Evolutionary conservation across 129 eudicot genomes (phyloP).

Genomic region (Pittosporum tobira): DNA sequence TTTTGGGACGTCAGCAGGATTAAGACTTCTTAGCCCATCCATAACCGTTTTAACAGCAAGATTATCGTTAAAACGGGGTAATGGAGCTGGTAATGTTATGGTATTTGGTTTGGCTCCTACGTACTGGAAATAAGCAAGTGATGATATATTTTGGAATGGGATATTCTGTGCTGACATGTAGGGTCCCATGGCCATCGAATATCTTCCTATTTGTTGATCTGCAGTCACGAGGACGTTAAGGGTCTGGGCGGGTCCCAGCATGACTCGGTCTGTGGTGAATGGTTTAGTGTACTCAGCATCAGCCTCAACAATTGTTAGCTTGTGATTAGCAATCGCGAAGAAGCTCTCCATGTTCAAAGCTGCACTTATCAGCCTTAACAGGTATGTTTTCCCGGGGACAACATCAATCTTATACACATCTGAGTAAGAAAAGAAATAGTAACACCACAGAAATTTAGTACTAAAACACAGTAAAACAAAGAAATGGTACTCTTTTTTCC

Average conservation of each 20-base stretch:
- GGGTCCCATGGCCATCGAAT: conserved; percentile 74
- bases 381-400: conserved; percentile 58
- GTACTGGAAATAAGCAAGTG: conserved; percentile 67
- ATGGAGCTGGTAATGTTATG: conserved; percentile 32
- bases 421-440: conserved; percentile 13
- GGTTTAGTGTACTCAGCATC: conserved; percentile 75
- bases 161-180: conserved; percentile 59
- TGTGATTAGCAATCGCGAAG: conserved; percentile 69
- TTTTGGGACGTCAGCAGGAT: conserved; percentile 33
- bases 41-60: conserved; percentile 54
- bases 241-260: conserved; percentile 82
- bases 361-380: conserved; percentile 62
- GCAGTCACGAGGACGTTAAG: conserved; percentile 63
- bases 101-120: conserved; percentile 39
- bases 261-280: conserved; percentile 43
- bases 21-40: conserved; percentile 58
- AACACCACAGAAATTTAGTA: too few species aligned
- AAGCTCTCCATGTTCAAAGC: conserved; percentile 59
- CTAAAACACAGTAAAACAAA: too few species aligned
- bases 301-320: conserved; percentile 58
- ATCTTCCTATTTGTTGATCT: conserved; percentile 49
- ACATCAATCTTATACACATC: conserved; percentile 60
- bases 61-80: conserved; percentile 50
- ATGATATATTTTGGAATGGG: conserved; percentile 51
- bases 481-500: too few species aligned